Conservation (phyloP, 2,329 filamentous ascomycete species). For the Ophiobolus disseminans region DNA sequence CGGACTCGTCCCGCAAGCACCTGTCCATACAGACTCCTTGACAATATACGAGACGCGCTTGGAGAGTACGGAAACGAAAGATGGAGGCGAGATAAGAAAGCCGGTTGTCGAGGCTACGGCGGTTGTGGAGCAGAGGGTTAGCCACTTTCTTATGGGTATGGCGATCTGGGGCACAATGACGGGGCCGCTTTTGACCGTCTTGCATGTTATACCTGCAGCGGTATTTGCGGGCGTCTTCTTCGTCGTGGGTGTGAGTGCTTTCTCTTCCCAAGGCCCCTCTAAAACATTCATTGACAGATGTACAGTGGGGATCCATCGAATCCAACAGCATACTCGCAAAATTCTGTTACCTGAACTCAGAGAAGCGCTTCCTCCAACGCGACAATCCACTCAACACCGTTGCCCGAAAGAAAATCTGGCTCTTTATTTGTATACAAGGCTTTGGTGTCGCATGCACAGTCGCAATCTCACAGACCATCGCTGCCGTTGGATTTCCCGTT, state of each 20-base stretch:
- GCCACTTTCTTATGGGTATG: slow-evolving; percentile 63
- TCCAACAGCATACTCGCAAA: slow-evolving; percentile 60
- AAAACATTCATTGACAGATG: slow-evolving; percentile 1
- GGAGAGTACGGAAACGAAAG: slow-evolving; percentile 49
- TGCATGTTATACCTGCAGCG: slow-evolving; percentile 60
- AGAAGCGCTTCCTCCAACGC: slow-evolving; percentile 56
- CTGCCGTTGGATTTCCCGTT: slow-evolving; percentile 64
- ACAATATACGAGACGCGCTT: slow-evolving; percentile 47
- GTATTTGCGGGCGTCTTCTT: slow-evolving; percentile 64
- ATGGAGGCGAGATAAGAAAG: slow-evolving; percentile 52
- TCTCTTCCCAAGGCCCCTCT: not conserved
- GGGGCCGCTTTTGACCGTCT: slow-evolving; percentile 57
- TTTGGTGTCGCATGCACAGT: slow-evolving; percentile 59
- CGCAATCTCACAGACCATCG: slow-evolving; percentile 64
- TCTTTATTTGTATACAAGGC: slow-evolving; percentile 59
- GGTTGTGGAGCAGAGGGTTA: slow-evolving; percentile 62
- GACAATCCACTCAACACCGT: slow-evolving; percentile 56
- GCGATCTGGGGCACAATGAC: slow-evolving; percentile 62
- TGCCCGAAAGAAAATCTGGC: slow-evolving; percentile 53
- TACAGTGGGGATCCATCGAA: slow-evolving; percentile 52
- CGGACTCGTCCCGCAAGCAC: slow-evolving; percentile 62
- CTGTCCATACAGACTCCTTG: slow-evolving; percentile 63
- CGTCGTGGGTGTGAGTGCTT: slow-evolving; percentile 56
- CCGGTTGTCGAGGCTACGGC: slow-evolving; percentile 53
- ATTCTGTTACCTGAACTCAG: slow-evolving; percentile 55